phyloP scores from a whole-genome alignment of 176 grass and related monocot genomes.

The Thalia dealbata region DNA sequence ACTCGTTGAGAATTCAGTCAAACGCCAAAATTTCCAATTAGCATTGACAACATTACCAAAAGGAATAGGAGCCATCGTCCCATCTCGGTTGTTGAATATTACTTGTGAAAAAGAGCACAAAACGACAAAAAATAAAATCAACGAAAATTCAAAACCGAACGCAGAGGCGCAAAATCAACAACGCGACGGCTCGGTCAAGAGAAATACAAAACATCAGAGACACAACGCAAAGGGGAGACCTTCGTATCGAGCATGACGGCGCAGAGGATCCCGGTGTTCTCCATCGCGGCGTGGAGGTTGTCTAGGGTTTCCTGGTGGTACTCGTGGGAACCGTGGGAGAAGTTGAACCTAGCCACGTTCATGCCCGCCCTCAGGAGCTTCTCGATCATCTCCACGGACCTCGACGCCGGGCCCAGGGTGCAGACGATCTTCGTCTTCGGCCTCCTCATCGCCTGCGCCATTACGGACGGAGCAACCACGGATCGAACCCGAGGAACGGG shows the following conservation, averaged over 20 bases:
- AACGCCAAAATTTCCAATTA: neutral
- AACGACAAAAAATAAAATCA: neutral
- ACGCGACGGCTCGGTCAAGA: neutral
- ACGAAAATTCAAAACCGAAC: neutral
- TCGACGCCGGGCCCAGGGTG: conserved; percentile 70
- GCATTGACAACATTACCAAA: neutral
- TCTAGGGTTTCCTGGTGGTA: conserved; percentile 87
- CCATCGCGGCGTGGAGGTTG: conserved; percentile 69
- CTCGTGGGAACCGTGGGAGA: conserved; percentile 79
- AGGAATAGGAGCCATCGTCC: neutral
- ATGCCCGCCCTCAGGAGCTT: conserved; percentile 69
- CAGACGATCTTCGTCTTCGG: conserved; percentile 90
- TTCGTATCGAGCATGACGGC: conserved; percentile 94
- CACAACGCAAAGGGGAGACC: conserved; percentile 15
- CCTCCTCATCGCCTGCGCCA: neutral
- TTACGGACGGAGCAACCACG: neutral
- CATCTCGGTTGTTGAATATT: neutral
- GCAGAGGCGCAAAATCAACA: neutral
- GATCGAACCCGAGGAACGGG: neutral
- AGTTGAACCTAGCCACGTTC: conserved; percentile 88
- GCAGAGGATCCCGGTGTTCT: conserved; percentile 60
- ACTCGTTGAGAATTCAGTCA: too few species aligned
- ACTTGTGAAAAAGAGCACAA: neutral
- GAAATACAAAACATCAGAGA: neutral
- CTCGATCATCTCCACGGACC: conserved; percentile 80